These are phyloP conservation scores for Phellinidium pouzarii DNA, from an alignment of 1,284 basidiomycete genomes.

Conservation along the genomic window DNA sequence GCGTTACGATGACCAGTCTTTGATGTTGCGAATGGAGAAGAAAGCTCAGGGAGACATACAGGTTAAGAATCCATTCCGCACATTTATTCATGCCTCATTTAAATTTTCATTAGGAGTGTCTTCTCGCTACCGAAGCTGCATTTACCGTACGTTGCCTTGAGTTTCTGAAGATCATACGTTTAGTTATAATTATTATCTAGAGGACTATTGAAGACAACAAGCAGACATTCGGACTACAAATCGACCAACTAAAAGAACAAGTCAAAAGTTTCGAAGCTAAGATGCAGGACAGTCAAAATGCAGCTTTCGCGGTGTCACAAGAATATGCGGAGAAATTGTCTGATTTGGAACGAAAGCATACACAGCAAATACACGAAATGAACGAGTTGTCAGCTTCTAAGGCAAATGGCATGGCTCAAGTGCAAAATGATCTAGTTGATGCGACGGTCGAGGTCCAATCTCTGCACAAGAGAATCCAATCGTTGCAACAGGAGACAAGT, in stretches of 20 bases:
- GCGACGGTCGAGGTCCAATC: not conserved
- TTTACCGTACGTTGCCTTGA: slow-evolving; percentile 1
- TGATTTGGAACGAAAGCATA: not conserved
- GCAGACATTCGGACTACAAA: not conserved
- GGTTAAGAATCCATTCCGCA: slow-evolving; percentile 26
- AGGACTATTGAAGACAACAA: slow-evolving; percentile 6
- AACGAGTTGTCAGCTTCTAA: not conserved
- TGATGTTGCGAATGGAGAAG: slow-evolving; percentile 44
- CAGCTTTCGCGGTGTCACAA: not conserved
- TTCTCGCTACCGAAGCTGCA: slow-evolving; percentile 4
- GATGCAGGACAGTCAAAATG: not conserved
- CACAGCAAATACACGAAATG: not conserved
- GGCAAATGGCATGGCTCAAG: not conserved
- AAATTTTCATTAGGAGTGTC: slow-evolving; percentile 6
- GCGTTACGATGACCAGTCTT: slow-evolving; percentile 50
- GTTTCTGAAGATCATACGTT: not conserved
- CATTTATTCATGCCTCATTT: not conserved
- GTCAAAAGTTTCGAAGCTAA: not conserved
- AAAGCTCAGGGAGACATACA: slow-evolving; percentile 49
- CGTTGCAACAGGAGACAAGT: slow-evolving; percentile 1
- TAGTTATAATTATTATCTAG: slow-evolving; percentile 9
- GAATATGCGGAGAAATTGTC: slow-evolving; percentile 1
- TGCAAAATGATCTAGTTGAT: not conserved
- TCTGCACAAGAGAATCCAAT: not conserved
- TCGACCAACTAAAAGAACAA: slow-evolving; percentile 1